Evolutionary conservation across 2,329 filamentous ascomycete species (phyloP).

Genomic region (Botrytis paeoniae): DNA sequence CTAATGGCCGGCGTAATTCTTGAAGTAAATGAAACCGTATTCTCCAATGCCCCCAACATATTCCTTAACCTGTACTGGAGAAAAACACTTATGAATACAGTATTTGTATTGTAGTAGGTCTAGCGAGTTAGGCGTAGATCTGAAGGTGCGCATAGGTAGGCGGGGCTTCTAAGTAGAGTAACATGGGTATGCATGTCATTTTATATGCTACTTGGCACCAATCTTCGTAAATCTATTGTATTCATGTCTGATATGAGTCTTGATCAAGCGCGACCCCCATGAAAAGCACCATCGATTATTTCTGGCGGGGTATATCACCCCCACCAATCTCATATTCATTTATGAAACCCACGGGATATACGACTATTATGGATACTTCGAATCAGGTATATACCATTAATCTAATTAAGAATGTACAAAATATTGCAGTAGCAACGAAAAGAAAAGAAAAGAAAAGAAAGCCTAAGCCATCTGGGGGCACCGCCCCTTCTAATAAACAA

Average conservation of each 20-base stretch:
- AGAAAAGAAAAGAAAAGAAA: not conserved
- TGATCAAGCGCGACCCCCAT: too few relatives aligned
- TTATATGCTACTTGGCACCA: too few relatives aligned
- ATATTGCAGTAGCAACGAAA: not conserved
- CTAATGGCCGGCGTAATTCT: conserved; percentile 13
- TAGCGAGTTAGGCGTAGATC: too few relatives aligned
- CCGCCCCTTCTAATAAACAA: not conserved
- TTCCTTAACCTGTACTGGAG: conserved; percentile 16
- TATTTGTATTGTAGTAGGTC: not conserved
- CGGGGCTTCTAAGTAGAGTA: too few relatives aligned
- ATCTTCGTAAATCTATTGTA: too few relatives aligned
- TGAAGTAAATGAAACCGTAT: not conserved
- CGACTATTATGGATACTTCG: not conserved
- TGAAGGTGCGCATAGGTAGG: too few relatives aligned
- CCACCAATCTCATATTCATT: too few relatives aligned
- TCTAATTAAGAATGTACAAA: not conserved
- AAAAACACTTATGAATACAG: not conserved
- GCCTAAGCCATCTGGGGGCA: not conserved
- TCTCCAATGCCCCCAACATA: not conserved
- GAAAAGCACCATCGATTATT: too few relatives aligned
- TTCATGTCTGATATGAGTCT: too few relatives aligned
- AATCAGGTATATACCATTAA: not conserved
- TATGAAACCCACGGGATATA: not conserved
- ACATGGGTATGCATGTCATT: too few relatives aligned
- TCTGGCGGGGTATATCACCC: too few relatives aligned